Evolutionary conservation across 345 rosid species (phyloP).

Genomic region (Melaleuca quinquenervia): DNA sequence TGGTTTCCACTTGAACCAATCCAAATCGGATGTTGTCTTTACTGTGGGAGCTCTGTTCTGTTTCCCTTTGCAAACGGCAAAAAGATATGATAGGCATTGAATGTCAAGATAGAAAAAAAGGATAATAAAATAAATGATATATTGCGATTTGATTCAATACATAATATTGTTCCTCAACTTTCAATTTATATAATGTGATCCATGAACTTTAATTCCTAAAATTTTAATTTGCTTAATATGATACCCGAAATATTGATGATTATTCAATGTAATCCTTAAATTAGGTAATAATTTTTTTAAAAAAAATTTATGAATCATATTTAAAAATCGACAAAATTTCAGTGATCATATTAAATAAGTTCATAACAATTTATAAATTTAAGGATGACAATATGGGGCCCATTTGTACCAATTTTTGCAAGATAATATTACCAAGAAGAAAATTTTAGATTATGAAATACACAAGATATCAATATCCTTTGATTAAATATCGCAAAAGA

Average conservation of each 20-base stretch:
- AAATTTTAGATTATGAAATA: not conserved
- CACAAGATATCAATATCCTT: not conserved
- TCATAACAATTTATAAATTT: too few relatives aligned
- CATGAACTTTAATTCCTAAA: rapidly evolving
- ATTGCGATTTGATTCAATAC: too few relatives aligned
- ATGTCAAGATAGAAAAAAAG: not conserved
- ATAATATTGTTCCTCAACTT: too few relatives aligned
- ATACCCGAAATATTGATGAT: too few relatives aligned
- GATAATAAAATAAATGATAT: too few relatives aligned
- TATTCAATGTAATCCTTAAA: too few relatives aligned
- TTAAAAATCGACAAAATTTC: rapidly evolving
- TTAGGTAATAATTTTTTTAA: too few relatives aligned
- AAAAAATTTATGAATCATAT: not conserved
- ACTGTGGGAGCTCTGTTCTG: not conserved
- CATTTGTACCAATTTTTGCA: too few relatives aligned
- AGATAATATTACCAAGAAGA: not conserved
- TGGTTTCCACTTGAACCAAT: not conserved
- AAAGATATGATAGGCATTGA: not conserved
- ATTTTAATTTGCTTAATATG: not conserved
- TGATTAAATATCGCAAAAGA: not conserved
- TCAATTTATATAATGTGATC: too few relatives aligned
- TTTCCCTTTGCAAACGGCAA: rapidly evolving
- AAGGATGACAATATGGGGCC: too few relatives aligned
- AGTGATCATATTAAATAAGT: not conserved
- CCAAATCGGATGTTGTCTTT: not conserved